phyloP scores from a whole-genome alignment of 768 basidiomycete species.

The Austroboletus festivus region DNA sequence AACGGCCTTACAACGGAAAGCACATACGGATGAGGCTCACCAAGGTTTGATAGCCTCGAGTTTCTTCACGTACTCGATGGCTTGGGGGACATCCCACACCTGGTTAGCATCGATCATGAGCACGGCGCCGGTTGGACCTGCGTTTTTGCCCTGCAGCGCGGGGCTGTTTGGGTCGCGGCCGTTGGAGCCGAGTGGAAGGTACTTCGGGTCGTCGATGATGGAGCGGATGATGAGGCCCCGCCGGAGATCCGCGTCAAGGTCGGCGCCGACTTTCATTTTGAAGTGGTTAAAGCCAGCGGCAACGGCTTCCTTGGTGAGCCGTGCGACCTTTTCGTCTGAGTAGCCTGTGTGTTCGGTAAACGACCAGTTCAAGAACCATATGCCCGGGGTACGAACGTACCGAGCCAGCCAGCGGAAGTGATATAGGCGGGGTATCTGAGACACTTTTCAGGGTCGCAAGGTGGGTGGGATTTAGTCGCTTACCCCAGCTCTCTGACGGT shows the following conservation, averaged over 20 bases:
- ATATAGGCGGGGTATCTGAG: conserved; percentile 88
- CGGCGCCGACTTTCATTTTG: conserved; percentile 97
- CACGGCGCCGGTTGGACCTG: conserved; percentile 90
- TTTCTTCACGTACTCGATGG: conserved; percentile 85
- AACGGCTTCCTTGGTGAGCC: conserved; percentile 84
- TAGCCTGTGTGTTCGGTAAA: too few relatives aligned
- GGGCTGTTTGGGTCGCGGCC: conserved; percentile 59
- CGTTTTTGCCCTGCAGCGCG: conserved; percentile 82
- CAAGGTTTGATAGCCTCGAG: conserved; percentile 84
- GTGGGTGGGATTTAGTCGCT: conserved; percentile 8
- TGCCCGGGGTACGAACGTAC: conserved; percentile 37
- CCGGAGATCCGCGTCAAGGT: conserved; percentile 77
- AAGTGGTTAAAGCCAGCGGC: conserved; percentile 93
- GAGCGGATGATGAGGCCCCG: conserved; percentile 87
- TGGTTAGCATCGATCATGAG: conserved; percentile 98
- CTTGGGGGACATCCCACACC: conserved; percentile 91
- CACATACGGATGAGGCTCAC: too few relatives aligned
- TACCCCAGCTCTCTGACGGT: conserved; percentile 70
- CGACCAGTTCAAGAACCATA: too few relatives aligned
- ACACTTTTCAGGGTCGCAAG: neutral
- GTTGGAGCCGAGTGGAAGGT: conserved; percentile 58
- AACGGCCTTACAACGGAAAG: too few relatives aligned
- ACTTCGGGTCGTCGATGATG: conserved; percentile 90
- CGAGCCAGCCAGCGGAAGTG: conserved; percentile 91
- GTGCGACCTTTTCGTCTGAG: conserved; percentile 85